Percentiles rank a stretch among this genome's conserved stretches.
Evolutionary conservation across 345 rosid species (phyloP).

Genomic region (Syzygium aromaticum): DNA sequence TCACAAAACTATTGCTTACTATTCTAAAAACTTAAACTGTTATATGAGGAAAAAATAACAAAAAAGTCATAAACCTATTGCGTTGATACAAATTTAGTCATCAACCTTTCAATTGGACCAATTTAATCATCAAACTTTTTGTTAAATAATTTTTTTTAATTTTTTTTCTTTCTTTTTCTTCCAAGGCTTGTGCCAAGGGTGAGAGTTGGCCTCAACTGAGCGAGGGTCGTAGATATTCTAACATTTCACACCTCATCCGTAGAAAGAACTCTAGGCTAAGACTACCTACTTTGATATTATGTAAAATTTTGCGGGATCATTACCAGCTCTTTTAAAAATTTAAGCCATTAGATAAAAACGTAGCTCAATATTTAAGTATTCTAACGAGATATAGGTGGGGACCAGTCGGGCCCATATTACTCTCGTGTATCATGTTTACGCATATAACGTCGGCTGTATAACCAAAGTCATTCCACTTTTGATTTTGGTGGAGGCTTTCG

Average conservation of each 20-base stretch:
- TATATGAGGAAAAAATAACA: no score
- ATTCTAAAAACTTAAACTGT: not conserved
- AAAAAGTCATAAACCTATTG: rapidly evolving
- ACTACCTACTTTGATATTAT: rapidly evolving
- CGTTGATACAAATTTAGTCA: rapidly evolving
- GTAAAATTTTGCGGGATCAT: not conserved
- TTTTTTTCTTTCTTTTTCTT: no score
- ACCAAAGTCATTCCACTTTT: not conserved
- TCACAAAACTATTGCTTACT: rapidly evolving
- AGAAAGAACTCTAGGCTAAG: not conserved
- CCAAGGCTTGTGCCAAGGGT: no score
- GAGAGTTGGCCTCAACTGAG: no score
- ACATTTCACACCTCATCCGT: not conserved
- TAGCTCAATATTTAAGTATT: not conserved
- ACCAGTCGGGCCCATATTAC: not conserved
- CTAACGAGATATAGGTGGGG: not conserved
- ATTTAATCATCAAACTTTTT: rapidly evolving
- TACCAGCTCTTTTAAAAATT: not conserved
- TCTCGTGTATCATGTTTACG: not conserved
- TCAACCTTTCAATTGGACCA: no score
- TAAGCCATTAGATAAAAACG: not conserved
- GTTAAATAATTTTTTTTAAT: no score
- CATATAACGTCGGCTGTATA: not conserved
- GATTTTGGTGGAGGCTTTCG: not conserved
- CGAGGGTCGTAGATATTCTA: not conserved